Conservation (phyloP, 106 monocot genomes). For the Alisma plantagoaquatica region DNA sequence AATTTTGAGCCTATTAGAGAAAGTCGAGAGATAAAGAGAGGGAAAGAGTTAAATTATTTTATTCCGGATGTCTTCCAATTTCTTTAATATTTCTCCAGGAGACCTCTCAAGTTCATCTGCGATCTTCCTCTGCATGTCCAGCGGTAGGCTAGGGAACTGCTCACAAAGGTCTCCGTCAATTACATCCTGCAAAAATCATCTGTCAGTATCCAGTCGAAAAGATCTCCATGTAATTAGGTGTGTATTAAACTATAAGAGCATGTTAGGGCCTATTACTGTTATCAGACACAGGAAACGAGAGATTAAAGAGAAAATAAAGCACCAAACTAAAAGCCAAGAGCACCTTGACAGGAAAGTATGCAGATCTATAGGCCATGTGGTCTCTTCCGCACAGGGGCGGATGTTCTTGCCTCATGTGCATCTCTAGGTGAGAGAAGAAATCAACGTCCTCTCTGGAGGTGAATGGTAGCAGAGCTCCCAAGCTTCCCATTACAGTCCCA, state of each 20-base stretch:
- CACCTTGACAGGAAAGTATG: conserved; percentile 99
- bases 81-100: conserved; percentile 93
- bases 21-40: too few species aligned
- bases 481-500: conserved; percentile 99
- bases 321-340: neutral
- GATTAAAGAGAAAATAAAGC: neutral
- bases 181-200: conserved; percentile 63
- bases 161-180: conserved; percentile 97
- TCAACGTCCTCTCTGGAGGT: conserved; percentile 96
- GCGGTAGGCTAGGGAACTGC: conserved; percentile 81
- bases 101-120: conserved; percentile 97
- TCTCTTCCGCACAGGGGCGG: conserved; percentile 95
- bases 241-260: neutral
- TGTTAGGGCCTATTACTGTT: too few species aligned
- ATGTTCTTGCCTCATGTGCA: conserved; percentile 97
- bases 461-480: conserved; percentile 87
- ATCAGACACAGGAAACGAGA: neutral
- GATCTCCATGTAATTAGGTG: too few species aligned
- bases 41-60: conserved; percentile 90
- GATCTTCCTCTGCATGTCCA: conserved; percentile 94
- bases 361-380: conserved; percentile 89
- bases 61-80: conserved; percentile 89
- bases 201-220: too few species aligned
- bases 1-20: too few species aligned
- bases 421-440: conserved; percentile 95